Evolutionary conservation across 495 filamentous ascomycete genomes (phyloP).

Genomic region (Neurospora hispaniola): DNA sequence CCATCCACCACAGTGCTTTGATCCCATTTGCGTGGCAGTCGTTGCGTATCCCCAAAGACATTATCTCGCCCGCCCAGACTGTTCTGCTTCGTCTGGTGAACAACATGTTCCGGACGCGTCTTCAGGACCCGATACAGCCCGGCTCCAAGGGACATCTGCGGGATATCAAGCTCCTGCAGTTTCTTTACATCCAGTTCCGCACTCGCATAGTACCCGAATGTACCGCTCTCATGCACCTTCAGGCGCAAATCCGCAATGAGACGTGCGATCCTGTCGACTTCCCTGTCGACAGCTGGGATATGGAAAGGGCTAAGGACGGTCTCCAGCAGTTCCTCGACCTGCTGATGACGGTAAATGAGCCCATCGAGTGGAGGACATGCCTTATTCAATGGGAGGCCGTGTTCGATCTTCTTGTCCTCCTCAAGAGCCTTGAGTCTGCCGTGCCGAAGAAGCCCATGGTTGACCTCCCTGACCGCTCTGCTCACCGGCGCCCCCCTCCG

Average conservation of each 20-base stretch:
- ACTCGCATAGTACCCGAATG: constrained; percentile 86
- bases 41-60: constrained; percentile 87
- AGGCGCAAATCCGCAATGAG: constrained; percentile 66
- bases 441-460: constrained; percentile 54
- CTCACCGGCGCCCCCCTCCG: constrained; percentile 6
- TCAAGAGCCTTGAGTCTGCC: constrained; percentile 75
- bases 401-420: constrained; percentile 71
- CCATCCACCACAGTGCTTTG: constrained; percentile 74
- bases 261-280: constrained; percentile 56
- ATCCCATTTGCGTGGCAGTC: constrained; percentile 84
- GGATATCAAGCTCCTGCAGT: constrained; percentile 59
- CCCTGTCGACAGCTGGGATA: constrained; percentile 90
- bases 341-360: constrained; percentile 82
- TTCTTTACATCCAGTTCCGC: constrained; percentile 84
- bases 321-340: constrained; percentile 90
- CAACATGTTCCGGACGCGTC: constrained; percentile 65
- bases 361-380: constrained; percentile 42
- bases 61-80: constrained; percentile 87
- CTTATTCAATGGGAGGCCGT: constrained; percentile 82
- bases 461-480: constrained; percentile 13
- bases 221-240: constrained; percentile 81
- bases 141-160: constrained; percentile 37
- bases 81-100: constrained; percentile 84
- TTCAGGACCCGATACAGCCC: constrained; percentile 47
- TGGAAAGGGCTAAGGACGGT: constrained; percentile 77